Base-by-base conservation (phyloP, 2,329 filamentous ascomycete species). In the Leptographium procerum region DNA sequence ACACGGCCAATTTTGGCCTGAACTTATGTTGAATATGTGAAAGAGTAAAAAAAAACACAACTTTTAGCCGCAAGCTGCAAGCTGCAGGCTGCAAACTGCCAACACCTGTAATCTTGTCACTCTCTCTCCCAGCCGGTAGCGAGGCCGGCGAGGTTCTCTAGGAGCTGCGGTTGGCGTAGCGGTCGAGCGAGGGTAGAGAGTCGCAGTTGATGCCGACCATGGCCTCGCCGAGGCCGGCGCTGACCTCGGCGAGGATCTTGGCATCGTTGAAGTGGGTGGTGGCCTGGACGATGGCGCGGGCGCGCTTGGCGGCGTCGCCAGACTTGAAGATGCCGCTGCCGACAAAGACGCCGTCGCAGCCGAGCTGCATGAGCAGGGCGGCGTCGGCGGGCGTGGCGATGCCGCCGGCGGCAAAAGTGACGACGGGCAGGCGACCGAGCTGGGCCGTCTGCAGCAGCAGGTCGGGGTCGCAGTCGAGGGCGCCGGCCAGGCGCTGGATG, bases 371-470 rank as follows among this genome's bases (percentile, higher is more conserved):
- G 92, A 99, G 76, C 61, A 99, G 78, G 2, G 94, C 94, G 0
- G 94, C 94, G 73, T 99, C 94, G 0, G 94, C 94, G 0, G 94
- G 94, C 1, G 94, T 99, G n/a, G 94, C 94, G n/a, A 99, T 88
- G 59, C 94, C 94, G n/a, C 94, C 94, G 4, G 94, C 94, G 0
- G 94, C 94, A 66, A 99, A 97, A 79, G 97, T 97, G 64, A 99
- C 94, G 0, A 97, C 92, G 2, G 94, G 94, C 57, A 99, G 78
- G 55, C 94, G 81, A 50, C 91, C 91, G 63, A 95, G 79, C 77
- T 91, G 84, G 1, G 91, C 92, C 0, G 89, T 92, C 78, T 96
- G 85, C 71, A 86, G 87, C 36, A 99, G 81, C 61, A 99, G 78
- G 10, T 84, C 82, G 60, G 84, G 89, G 59, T 94, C 87, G 58